phyloP scores from a whole-genome alignment of 805 yeast species.

The Starmera amethionina region DNA sequence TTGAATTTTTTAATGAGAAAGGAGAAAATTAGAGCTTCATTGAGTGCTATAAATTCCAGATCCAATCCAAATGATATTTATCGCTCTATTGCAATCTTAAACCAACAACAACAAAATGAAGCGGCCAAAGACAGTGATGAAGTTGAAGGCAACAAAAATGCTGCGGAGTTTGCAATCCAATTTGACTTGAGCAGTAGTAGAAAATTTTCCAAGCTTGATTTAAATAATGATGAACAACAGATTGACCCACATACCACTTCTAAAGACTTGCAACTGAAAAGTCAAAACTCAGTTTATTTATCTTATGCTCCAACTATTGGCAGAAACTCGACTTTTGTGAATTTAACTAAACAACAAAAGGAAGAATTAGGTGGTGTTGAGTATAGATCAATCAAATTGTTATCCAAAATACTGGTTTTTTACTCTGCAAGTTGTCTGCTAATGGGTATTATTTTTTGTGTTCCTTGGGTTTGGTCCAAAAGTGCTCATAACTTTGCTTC shows the following conservation, averaged over 20 bases:
- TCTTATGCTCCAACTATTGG: conserved; percentile 92
- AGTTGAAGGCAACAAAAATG: neutral
- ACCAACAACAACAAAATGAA: too few species aligned
- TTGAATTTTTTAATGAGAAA: conserved; percentile 74
- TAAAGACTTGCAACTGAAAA: neutral
- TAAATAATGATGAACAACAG: neutral
- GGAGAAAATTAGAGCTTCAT: conserved; percentile 22
- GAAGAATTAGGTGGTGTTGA: conserved; percentile 97
- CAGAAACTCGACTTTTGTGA: conserved; percentile 85
- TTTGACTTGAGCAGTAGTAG: conserved; percentile 11
- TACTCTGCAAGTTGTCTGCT: conserved; percentile 75
- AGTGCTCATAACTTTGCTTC: conserved; percentile 28
- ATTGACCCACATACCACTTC: neutral
- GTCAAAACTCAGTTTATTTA: conserved; percentile 40
- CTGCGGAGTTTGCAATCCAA: conserved; percentile 15
- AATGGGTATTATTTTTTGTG: conserved; percentile 37
- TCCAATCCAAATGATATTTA: conserved; percentile 20
- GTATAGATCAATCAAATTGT: conserved; percentile 74
- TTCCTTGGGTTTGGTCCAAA: conserved; percentile 49
- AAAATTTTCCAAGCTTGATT: conserved; percentile 9
- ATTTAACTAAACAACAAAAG: conserved; percentile 73
- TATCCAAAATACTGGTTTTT: conserved; percentile 50
- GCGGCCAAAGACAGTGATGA: neutral
- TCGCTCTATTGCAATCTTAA: conserved; percentile 5
- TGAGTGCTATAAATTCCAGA: conserved; percentile 51